A percentile compares a stretch with the other conserved stretches of the same genome.
Conservation (phyloP, 495 filamentous ascomycete species). For the Aspergillus mulundensis region DNA sequence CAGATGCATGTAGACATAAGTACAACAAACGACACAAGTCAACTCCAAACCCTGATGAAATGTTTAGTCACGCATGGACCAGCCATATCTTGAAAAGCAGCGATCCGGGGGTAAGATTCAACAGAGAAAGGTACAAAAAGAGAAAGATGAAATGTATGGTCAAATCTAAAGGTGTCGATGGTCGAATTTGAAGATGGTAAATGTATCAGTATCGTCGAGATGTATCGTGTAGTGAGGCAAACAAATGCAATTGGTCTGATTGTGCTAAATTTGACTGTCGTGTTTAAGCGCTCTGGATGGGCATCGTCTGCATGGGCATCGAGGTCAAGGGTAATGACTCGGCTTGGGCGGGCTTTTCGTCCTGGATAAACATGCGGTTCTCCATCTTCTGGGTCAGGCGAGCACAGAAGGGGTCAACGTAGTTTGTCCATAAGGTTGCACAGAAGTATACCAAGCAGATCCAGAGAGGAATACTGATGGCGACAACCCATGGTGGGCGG, state of each 20-base stretch:
- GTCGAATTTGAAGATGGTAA: not conserved
- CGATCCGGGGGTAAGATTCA: not conserved
- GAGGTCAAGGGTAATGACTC: slow-evolving; percentile 35
- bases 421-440: slow-evolving; percentile 61
- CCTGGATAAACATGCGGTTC: slow-evolving; percentile 47
- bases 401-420: slow-evolving; percentile 64
- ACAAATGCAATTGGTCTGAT: not conserved
- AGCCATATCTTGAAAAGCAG: not conserved
- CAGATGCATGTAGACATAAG: not conserved
- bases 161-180: not conserved
- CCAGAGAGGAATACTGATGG: slow-evolving; percentile 52
- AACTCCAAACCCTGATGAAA: not conserved
- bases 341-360: slow-evolving; percentile 37
- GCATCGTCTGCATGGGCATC: slow-evolving; percentile 30
- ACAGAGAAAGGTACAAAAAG: not conserved
- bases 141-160: not conserved
- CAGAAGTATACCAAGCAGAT: slow-evolving; percentile 52
- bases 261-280: not conserved
- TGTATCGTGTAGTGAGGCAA: not conserved
- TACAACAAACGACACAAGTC: not conserved
- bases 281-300: slow-evolving; percentile 20
- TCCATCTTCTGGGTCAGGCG: slow-evolving; percentile 56
- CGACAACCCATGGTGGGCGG: slow-evolving; percentile 38
- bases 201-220: not conserved
- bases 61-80: not conserved